A percentile compares a stretch with the other conserved stretches of the same genome.
Conservation (phyloP, 2,329 filamentous ascomycete genomes). For the Aaosphaeria pasadenensis region DNA sequence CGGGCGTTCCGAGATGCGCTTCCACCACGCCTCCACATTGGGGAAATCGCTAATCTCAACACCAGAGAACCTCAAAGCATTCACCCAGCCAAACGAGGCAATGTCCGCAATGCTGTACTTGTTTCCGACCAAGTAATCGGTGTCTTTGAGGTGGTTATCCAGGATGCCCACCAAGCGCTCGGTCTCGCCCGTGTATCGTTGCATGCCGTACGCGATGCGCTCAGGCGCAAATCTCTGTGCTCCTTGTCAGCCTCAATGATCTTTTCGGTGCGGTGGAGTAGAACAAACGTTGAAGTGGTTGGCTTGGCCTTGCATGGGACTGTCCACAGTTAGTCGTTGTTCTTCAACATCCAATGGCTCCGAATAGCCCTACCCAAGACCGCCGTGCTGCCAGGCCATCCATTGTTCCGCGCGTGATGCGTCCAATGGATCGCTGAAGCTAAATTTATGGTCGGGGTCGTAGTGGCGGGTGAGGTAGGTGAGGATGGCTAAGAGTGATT, state of each 20-base stretch:
- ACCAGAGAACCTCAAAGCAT: slow-evolving; percentile 33
- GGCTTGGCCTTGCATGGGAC: slow-evolving; percentile 26
- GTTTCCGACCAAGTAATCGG: slow-evolving; percentile 35
- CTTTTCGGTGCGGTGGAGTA: slow-evolving; percentile 4
- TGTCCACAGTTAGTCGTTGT: slow-evolving; percentile 3
- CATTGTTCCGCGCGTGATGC: slow-evolving; percentile 50
- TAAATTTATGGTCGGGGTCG: slow-evolving; percentile 37
- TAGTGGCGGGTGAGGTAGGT: slow-evolving; percentile 37
- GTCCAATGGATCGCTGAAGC: slow-evolving; percentile 41
- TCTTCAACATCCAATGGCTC: background rate
- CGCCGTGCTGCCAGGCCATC: slow-evolving; percentile 50
- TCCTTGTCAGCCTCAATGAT: background rate
- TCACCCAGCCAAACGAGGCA: slow-evolving; percentile 38
- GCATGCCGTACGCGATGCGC: slow-evolving; percentile 32
- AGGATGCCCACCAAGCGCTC: slow-evolving; percentile 38
- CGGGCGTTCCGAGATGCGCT: slow-evolving; percentile 29
- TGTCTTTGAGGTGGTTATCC: slow-evolving; percentile 26
- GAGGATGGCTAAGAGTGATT: slow-evolving; percentile 21
- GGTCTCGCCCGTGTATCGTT: slow-evolving; percentile 38
- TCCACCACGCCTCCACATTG: slow-evolving; percentile 37
- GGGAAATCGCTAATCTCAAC: slow-evolving; percentile 33
- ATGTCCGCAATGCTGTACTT: slow-evolving; percentile 41
- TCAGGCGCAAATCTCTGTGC: slow-evolving; percentile 13
- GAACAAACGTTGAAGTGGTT: slow-evolving; percentile 20
- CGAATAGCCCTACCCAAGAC: background rate